Evolutionary conservation across 805 yeast species (phyloP).

Genomic region (Zygosaccharomyces pseudorouxii): DNA sequence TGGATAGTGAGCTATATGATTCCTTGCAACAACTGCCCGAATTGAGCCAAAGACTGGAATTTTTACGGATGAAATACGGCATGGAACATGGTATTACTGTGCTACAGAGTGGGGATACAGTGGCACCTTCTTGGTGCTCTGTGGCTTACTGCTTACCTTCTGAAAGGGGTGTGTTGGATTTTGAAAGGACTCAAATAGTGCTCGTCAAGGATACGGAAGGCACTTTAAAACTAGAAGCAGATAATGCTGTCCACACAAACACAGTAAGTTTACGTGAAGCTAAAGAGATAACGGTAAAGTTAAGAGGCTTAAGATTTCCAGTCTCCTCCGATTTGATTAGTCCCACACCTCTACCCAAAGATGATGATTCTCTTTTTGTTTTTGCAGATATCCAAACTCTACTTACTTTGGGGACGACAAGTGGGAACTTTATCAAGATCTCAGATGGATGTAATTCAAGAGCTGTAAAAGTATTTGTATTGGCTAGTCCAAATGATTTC

Average conservation of each 20-base stretch:
- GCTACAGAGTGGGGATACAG: slow-evolving; percentile 14
- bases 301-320: slow-evolving; percentile 17
- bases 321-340: slow-evolving; percentile 13
- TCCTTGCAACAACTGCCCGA: slow-evolving; percentile 16
- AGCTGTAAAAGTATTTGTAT: slow-evolving; percentile 21
- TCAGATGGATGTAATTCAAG: slow-evolving; percentile 4
- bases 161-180: slow-evolving; percentile 22
- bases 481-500: slow-evolving; percentile 24
- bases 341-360: slow-evolving; percentile 11
- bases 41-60: slow-evolving; percentile 17
- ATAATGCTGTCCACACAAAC: neutral
- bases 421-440: slow-evolving; percentile 24
- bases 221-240: neutral
- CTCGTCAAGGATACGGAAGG: slow-evolving; percentile 16
- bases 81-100: slow-evolving; percentile 15
- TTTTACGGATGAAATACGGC: slow-evolving; percentile 22
- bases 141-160: slow-evolving; percentile 21
- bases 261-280: slow-evolving; percentile 5
- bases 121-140: slow-evolving; percentile 19
- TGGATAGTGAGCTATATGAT: slow-evolving; percentile 21
- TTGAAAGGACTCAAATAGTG: slow-evolving; percentile 18
- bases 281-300: neutral
- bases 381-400: slow-evolving; percentile 22
- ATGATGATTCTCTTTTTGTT: slow-evolving; percentile 30
- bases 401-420: slow-evolving; percentile 18